Conservation (phyloP, 441 rosid genomes). For the Metrosideros polymorpha region DNA sequence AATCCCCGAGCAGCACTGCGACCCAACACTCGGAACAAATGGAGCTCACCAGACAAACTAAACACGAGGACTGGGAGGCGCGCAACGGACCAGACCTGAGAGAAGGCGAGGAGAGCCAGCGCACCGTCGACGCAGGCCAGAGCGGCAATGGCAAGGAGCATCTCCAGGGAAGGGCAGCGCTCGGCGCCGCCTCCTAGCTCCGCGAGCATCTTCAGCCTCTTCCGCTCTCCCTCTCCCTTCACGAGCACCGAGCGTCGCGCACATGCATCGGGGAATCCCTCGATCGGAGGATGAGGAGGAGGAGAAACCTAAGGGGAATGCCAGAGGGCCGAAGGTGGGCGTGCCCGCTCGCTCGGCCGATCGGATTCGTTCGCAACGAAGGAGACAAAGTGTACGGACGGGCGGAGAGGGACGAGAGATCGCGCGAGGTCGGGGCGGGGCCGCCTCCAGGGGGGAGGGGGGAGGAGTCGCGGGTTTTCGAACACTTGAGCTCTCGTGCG, state of each 20-base stretch:
- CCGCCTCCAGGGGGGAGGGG: neutral
- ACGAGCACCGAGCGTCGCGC: neutral
- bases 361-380: neutral
- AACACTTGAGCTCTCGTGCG: neutral
- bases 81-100: constrained; percentile 17
- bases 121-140: constrained; percentile 23
- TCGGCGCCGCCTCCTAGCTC: neutral
- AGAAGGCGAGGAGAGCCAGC: constrained; percentile 29
- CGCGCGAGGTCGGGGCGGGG: too few relatives aligned
- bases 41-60: neutral
- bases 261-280: neutral
- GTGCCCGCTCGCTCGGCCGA: neutral
- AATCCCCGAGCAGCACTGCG: neutral
- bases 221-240: neutral
- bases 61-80: neutral
- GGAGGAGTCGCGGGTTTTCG: neutral
- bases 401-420: neutral
- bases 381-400: neutral
- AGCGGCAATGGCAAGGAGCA: constrained; percentile 23
- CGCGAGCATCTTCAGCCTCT: neutral
- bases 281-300: too few relatives aligned
- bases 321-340: neutral
- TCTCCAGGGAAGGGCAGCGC: constrained; percentile 16
- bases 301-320: neutral
- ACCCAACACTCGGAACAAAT: neutral